phyloP scores from a whole-genome alignment of 192 early-diverging fungal genomes.

The Endogone sp. region DNA sequence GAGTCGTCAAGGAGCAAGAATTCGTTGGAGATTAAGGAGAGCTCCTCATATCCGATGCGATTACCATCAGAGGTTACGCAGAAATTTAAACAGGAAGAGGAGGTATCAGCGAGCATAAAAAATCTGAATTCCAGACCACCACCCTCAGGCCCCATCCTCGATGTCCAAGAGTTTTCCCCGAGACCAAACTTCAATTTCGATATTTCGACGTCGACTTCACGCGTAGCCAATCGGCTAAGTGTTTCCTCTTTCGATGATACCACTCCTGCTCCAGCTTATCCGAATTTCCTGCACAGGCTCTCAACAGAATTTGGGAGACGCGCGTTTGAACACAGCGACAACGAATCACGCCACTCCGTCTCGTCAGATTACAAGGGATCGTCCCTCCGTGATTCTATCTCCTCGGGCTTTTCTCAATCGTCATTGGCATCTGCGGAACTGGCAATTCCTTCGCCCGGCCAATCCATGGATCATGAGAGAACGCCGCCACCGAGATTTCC shows the following conservation, averaged over 20 bases:
- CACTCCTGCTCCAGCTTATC: neutral
- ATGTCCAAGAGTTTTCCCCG: neutral
- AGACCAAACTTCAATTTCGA: neutral
- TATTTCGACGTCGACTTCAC: neutral
- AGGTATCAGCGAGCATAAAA: neutral
- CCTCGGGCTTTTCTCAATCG: neutral
- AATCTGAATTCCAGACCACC: neutral
- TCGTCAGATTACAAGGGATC: neutral
- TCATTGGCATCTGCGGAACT: neutral
- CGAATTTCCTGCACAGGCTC: neutral
- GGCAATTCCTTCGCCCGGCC: neutral
- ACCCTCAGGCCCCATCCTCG: neutral
- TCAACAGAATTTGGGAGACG: neutral
- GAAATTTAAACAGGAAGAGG: neutral
- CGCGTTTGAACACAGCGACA: neutral
- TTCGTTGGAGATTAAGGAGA: neutral
- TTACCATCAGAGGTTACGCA: neutral
- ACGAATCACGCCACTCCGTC: neutral
- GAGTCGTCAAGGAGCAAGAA: neutral
- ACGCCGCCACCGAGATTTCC: neutral
- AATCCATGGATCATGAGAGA: neutral
- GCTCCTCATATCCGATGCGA: neutral
- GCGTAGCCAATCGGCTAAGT: neutral
- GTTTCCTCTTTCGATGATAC: neutral
- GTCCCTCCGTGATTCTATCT: neutral